phyloP scores from a whole-genome alignment of 2,329 filamentous ascomycete genomes.

The Trichoderma aggressivum region DNA sequence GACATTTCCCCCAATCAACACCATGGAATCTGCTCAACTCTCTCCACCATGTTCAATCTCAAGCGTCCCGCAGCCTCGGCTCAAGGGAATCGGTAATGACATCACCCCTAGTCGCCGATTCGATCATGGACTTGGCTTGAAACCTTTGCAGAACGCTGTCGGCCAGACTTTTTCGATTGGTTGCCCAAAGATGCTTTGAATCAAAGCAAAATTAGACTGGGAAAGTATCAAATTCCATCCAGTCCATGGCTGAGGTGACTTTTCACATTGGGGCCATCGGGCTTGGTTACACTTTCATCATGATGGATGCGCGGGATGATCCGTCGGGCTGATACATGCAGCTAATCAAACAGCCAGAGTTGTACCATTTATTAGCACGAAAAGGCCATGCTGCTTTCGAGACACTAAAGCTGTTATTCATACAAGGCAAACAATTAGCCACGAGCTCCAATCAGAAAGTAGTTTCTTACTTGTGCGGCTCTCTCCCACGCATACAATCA shows the following conservation, averaged over 20 bases:
- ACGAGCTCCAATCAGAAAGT: not conserved
- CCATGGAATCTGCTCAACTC: not conserved
- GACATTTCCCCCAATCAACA: not conserved
- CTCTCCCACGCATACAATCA: not conserved
- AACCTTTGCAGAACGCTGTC: too few relatives aligned
- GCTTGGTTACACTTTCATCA: not conserved
- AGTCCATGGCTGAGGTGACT: not conserved
- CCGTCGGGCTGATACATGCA: not conserved
- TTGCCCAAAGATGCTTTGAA: too few relatives aligned
- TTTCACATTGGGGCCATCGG: not conserved
- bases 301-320: not conserved
- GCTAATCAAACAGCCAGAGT: not conserved
- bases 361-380: not conserved
- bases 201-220: too few relatives aligned
- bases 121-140: too few relatives aligned
- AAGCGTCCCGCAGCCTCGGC: not conserved
- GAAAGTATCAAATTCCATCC: not conserved
- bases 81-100: not conserved
- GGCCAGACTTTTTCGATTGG: too few relatives aligned
- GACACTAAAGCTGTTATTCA: not conserved
- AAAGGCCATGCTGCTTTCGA: not conserved
- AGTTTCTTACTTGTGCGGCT: not conserved
- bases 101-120: not conserved
- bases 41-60: not conserved
- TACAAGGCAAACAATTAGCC: not conserved